Evolutionary conservation across 2,329 filamentous ascomycete genomes (phyloP).

Genomic region (Cercospora citrullina): DNA sequence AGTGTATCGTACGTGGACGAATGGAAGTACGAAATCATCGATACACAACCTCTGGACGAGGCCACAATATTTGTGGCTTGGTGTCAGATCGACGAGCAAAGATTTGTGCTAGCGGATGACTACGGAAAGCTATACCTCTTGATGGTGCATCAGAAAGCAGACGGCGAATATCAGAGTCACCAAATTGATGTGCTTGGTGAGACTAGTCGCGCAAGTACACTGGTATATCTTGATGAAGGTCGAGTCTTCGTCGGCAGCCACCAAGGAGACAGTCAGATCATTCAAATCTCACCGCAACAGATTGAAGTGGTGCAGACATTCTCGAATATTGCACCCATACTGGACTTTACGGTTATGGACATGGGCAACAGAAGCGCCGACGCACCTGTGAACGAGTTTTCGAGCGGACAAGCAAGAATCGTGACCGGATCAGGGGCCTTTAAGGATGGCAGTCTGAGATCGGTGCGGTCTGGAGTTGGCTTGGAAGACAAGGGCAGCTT

Average conservation of each 20-base stretch:
- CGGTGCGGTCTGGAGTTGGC: constrained; percentile 89
- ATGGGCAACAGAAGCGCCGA: constrained; percentile 83
- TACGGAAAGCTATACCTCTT: constrained; percentile 85
- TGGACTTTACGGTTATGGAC: constrained; percentile 96
- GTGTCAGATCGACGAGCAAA: constrained; percentile 77
- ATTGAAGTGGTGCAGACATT: constrained; percentile 73
- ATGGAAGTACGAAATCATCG: constrained; percentile 61
- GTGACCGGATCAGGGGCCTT: constrained; percentile 91
- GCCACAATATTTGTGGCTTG: constrained; percentile 89
- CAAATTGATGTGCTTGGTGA: constrained; percentile 65
- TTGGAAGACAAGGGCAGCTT: constrained; percentile 67
- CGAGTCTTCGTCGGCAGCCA: constrained; percentile 87
- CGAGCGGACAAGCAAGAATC: constrained; percentile 88
- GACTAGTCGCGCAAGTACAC: constrained; percentile 72
- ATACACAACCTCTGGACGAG: constrained; percentile 66
- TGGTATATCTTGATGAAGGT: constrained; percentile 75
- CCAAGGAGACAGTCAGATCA: constrained; percentile 85
- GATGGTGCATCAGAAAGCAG: constrained; percentile 67
- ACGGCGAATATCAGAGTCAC: constrained; percentile 70
- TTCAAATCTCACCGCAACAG: constrained; percentile 59
- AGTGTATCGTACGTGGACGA: constrained; percentile 84
- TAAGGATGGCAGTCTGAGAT: constrained; percentile 82
- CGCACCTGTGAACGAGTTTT: constrained; percentile 81
- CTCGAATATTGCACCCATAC: constrained; percentile 82
- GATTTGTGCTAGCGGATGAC: constrained; percentile 88